A percentile compares a stretch with the other conserved stretches of the same genome.
Conservation (phyloP, 495 filamentous ascomycete genomes). For the Polyplosphaeria fusca region DNA sequence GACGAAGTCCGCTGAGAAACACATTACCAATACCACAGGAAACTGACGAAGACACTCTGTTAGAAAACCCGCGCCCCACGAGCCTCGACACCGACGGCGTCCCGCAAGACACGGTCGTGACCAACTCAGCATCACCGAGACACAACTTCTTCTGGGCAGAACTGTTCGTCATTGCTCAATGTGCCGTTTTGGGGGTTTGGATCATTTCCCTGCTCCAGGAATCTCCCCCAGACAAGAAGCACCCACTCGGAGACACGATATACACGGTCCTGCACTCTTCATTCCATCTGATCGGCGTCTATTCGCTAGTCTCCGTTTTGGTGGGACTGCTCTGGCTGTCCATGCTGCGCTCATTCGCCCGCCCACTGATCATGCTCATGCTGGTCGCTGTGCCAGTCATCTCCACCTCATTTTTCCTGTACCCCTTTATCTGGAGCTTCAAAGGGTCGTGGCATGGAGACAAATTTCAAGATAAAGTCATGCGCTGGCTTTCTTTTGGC, state of each 20-base stretch:
- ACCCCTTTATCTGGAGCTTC: constrained; percentile 87
- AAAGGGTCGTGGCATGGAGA: constrained; percentile 65
- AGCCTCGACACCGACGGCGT: constrained; percentile 48
- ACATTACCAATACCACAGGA: constrained; percentile 46
- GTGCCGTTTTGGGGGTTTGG: constrained; percentile 78
- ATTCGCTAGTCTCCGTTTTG: constrained; percentile 83
- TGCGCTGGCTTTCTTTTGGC: constrained; percentile 81
- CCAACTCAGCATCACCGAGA: constrained; percentile 50
- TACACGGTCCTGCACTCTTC: constrained; percentile 85
- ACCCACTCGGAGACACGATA: constrained; percentile 80
- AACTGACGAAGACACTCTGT: constrained; percentile 45
- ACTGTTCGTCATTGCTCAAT: constrained; percentile 79
- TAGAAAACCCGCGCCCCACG: constrained; percentile 42
- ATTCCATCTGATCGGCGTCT: constrained; percentile 81
- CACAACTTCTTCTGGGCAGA: constrained; percentile 93
- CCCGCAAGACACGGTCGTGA: constrained; percentile 49
- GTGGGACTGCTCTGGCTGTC: constrained; percentile 91
- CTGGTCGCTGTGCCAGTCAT: constrained; percentile 81
- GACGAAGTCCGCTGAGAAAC: constrained; percentile 23
- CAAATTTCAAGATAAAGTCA: constrained; percentile 77
- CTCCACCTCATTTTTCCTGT: constrained; percentile 81
- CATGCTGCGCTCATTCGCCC: constrained; percentile 77
- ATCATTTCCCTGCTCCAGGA: constrained; percentile 88
- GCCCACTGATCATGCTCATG: constrained; percentile 71
- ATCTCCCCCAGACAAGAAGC: constrained; percentile 59